A percentile compares a stretch with the other conserved stretches of the same genome.
Conservation (phyloP, 768 basidiomycete genomes). For the Mrakia blollopis region DNA sequence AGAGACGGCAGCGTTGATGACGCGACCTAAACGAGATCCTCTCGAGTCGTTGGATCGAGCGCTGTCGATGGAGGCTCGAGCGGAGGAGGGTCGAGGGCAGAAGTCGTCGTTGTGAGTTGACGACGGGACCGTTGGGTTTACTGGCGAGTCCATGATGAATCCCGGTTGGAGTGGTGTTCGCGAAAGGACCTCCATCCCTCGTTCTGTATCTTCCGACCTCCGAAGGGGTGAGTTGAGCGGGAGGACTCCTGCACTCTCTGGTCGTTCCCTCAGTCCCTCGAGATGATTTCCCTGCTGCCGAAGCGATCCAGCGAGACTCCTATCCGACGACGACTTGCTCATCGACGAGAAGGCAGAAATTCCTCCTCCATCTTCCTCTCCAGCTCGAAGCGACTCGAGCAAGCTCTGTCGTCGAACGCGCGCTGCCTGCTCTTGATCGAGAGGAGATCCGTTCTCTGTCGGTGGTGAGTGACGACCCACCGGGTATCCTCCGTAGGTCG, state of each 20-base stretch:
- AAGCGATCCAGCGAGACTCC: not conserved
- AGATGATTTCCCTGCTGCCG: not conserved
- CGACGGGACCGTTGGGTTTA: not conserved
- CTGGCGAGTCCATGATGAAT: not conserved
- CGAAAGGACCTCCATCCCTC: not conserved
- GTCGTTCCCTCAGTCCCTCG: not conserved
- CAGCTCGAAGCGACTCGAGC: constrained; percentile 11
- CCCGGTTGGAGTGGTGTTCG: constrained; percentile 8
- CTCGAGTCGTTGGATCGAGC: not conserved
- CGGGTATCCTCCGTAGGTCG: not conserved
- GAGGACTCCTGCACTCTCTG: not conserved
- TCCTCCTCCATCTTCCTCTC: constrained; percentile 8
- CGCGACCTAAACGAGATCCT: constrained; percentile 4
- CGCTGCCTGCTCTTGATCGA: not conserved
- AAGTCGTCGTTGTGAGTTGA: not conserved
- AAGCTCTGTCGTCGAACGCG: constrained; percentile 8
- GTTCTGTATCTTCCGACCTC: not conserved
- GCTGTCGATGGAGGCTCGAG: constrained; percentile 3
- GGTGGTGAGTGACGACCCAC: not conserved
- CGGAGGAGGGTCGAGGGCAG: not conserved
- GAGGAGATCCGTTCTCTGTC: not conserved
- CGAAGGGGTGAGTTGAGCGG: not conserved
- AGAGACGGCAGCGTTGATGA: constrained; percentile 1
- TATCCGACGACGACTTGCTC: constrained; percentile 3
- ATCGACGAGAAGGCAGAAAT: not conserved